Percentiles rank a stretch among this genome's conserved stretches.
Evolutionary conservation across 2,329 filamentous ascomycete species (phyloP).

Genomic region (Fusarium sp.): DNA sequence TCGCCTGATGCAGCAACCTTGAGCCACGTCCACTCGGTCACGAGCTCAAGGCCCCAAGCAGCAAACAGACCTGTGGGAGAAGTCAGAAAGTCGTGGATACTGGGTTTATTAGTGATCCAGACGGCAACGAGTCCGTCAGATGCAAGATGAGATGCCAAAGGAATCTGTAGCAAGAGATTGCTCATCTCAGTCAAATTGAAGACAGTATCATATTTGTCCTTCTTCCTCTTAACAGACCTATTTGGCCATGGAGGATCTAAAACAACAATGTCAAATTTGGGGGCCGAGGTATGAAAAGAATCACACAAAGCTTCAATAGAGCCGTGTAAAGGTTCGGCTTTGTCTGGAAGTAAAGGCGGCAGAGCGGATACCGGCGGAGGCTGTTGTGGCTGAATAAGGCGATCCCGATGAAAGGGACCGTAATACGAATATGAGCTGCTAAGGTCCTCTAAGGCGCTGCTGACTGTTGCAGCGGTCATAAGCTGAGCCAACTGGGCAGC

Average conservation of each 20-base stretch:
- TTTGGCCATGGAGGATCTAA: conserved; percentile 88
- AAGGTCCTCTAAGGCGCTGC: conserved; percentile 56
- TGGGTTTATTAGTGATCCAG: conserved; percentile 81
- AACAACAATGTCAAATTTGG: conserved; percentile 73
- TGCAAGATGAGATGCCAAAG: conserved; percentile 66
- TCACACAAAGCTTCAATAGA: conserved; percentile 56
- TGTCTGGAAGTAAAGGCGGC: conserved; percentile 53
- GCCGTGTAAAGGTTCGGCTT: conserved; percentile 60
- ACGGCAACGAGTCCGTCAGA: conserved; percentile 71
- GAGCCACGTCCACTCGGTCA: conserved; percentile 82
- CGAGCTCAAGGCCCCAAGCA: conserved; percentile 71
- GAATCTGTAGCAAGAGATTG: conserved; percentile 63
- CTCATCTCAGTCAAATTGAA: conserved; percentile 59
- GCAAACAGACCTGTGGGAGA: conserved; percentile 68
- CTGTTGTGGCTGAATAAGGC: conserved; percentile 42
- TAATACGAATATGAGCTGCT: conserved; percentile 42
- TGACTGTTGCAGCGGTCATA: conserved; percentile 62
- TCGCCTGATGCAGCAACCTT: conserved; percentile 75
- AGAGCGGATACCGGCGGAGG: conserved; percentile 11
- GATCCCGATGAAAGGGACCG: conserved; percentile 62
- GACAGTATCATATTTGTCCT: conserved; percentile 60
- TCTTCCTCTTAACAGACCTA: conserved; percentile 73
- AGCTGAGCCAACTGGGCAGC: conserved; percentile 65
- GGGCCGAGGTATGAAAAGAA: conserved; percentile 56
- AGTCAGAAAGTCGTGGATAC: conserved; percentile 65